Conservation (phyloP, 768 basidiomycete species). For the Boletus reticulatus region DNA sequence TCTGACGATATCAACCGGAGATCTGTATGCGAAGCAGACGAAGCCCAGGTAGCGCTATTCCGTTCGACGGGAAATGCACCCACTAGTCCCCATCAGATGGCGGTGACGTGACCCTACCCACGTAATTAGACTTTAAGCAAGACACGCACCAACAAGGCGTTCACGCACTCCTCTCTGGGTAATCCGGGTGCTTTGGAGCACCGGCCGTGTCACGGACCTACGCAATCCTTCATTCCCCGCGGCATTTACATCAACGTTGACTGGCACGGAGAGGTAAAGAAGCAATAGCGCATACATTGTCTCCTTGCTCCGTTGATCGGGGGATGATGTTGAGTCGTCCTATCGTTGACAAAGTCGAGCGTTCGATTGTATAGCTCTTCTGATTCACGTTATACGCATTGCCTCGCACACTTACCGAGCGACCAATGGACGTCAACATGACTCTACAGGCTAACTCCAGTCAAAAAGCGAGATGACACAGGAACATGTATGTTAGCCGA, state of each 20-base stretch:
- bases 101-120: conserved; percentile 30
- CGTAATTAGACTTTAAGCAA: conserved; percentile 40
- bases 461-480: conserved; percentile 19
- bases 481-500: conserved; percentile 10
- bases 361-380: neutral
- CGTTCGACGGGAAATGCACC: conserved; percentile 12
- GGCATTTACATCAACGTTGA: conserved; percentile 25
- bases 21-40: conserved; percentile 12
- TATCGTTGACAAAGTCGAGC: neutral
- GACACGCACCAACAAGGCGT: conserved; percentile 28
- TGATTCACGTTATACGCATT: conserved; percentile 15
- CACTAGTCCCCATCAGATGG: conserved; percentile 24
- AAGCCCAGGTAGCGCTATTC: conserved; percentile 6
- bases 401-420: conserved; percentile 9
- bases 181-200: conserved; percentile 16
- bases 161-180: conserved; percentile 16
- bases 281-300: conserved; percentile 7
- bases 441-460: conserved; percentile 9
- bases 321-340: neutral
- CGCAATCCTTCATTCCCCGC: conserved; percentile 27
- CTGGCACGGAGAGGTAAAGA: conserved; percentile 14
- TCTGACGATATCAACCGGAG: conserved; percentile 11
- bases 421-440: conserved; percentile 10
- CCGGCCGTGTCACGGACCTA: conserved; percentile 23
- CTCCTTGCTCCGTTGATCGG: conserved; percentile 22